phyloP scores from a whole-genome alignment of 2,329 filamentous ascomycete species.

The Alternaria infectoria region DNA sequence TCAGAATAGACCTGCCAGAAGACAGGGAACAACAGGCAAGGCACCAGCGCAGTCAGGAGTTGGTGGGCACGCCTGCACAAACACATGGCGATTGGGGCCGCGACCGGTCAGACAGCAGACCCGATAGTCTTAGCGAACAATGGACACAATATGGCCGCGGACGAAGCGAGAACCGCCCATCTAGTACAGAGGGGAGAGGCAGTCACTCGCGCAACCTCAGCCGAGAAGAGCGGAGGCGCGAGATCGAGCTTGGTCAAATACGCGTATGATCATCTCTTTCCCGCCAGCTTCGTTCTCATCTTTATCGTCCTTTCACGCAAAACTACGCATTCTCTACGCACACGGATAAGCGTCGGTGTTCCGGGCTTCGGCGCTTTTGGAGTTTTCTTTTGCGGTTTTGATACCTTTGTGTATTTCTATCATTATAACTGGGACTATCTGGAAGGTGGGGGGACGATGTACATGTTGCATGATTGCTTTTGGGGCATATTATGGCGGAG shows the following conservation, averaged over 20 bases:
- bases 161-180: constrained; percentile 32
- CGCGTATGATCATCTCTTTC: constrained; percentile 6
- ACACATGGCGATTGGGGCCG: constrained; percentile 30
- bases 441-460: neutral
- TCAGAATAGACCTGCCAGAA: constrained; percentile 50
- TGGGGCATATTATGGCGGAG: neutral
- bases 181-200: constrained; percentile 31
- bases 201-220: constrained; percentile 44
- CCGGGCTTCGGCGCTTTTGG: constrained; percentile 12
- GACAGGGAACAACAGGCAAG: constrained; percentile 38
- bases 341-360: constrained; percentile 18
- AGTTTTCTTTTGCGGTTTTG: constrained; percentile 2
- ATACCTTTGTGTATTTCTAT: constrained; percentile 4
- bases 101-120: constrained; percentile 31
- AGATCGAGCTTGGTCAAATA: constrained; percentile 49
- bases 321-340: constrained; percentile 7
- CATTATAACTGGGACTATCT: neutral
- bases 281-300: neutral
- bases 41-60: constrained; percentile 35
- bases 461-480: neutral
- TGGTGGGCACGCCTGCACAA: constrained; percentile 37
- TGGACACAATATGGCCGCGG: constrained; percentile 42
- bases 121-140: constrained; percentile 37
- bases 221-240: constrained; percentile 48
- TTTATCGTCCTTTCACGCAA: neutral